Conservation (phyloP, 208 protist genomes). For the Endotrypanum monterogeii region DNA sequence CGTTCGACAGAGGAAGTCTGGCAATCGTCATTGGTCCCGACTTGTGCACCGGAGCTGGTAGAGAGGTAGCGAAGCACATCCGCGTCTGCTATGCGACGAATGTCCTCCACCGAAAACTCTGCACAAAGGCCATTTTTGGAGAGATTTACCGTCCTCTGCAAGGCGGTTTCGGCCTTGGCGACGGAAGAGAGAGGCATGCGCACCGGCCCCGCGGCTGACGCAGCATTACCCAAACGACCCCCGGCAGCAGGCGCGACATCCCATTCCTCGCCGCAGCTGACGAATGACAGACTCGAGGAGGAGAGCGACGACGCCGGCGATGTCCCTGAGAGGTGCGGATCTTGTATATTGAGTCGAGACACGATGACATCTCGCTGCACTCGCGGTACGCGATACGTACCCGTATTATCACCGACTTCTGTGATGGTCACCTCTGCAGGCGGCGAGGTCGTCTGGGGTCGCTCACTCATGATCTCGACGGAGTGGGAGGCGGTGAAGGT, state of each 20-base stretch:
- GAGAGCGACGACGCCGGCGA: slow-evolving; percentile 13
- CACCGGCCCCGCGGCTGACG: neutral
- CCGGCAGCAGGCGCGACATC: neutral
- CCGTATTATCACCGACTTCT: neutral
- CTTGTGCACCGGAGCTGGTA: too few relatives aligned
- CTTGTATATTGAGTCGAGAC: slow-evolving; percentile 34
- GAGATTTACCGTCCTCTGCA: slow-evolving; percentile 53
- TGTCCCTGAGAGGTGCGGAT: slow-evolving; percentile 14
- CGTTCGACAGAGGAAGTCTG: neutral
- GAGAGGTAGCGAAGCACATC: slow-evolving; percentile 54
- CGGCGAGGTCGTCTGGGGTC: neutral
- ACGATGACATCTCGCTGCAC: slow-evolving; percentile 44
- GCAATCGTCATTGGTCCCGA: neutral
- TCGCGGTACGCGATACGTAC: slow-evolving; percentile 32
- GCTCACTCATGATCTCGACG: neutral
- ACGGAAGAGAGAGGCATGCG: slow-evolving; percentile 49
- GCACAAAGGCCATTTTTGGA: slow-evolving; percentile 46
- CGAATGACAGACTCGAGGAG: neutral
- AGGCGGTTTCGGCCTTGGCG: slow-evolving; percentile 46
- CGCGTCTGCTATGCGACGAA: slow-evolving; percentile 54
- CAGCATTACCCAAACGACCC: too few relatives aligned
- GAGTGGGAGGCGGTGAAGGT: neutral
- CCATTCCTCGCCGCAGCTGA: neutral
- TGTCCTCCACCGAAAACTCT: slow-evolving; percentile 58
- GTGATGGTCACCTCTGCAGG: neutral